A percentile compares a stretch with the other conserved stretches of the same genome.
Evolutionary conservation across 2,329 filamentous ascomycete genomes (phyloP).

Genomic region (Endocalyx cinctus): DNA sequence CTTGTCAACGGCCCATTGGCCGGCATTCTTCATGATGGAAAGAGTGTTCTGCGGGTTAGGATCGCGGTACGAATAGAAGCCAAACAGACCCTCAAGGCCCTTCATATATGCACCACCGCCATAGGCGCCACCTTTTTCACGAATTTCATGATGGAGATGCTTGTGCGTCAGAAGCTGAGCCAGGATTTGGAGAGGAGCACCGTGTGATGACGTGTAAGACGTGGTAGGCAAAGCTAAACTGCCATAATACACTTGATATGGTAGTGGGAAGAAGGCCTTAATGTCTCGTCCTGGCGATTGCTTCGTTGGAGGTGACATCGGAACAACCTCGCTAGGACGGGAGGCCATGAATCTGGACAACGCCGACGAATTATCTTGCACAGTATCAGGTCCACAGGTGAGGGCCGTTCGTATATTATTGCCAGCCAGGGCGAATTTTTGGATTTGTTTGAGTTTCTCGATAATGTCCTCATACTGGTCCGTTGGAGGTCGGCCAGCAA

Average conservation of each 20-base stretch:
- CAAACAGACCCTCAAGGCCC: conserved; percentile 78
- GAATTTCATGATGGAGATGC: conserved; percentile 93
- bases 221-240: conserved; percentile 76
- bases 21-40: conserved; percentile 76
- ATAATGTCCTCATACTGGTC: conserved; percentile 73
- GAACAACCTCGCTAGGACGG: conserved; percentile 43
- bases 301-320: conserved; percentile 30
- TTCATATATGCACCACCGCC: conserved; percentile 84
- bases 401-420: conserved; percentile 71
- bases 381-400: conserved; percentile 76
- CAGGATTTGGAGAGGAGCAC: conserved; percentile 80
- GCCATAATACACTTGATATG: conserved; percentile 96
- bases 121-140: conserved; percentile 95
- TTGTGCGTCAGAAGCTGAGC: conserved; percentile 93
- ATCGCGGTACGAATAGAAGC: conserved; percentile 95
- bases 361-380: conserved; percentile 63
- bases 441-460: conserved; percentile 78
- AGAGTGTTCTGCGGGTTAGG: conserved; percentile 89
- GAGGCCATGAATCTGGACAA: conserved; percentile 66
- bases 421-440: conserved; percentile 68
- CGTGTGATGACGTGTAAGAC: conserved; percentile 71
- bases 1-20: conserved; percentile 76
- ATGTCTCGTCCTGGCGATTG: conserved; percentile 41
- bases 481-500: conserved; percentile 67
- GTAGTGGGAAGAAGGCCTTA: conserved; percentile 87